A percentile compares a stretch with the other conserved stretches of the same genome.
These are phyloP conservation scores for Candida maesae DNA, from an alignment of 805 yeast genomes.

Conservation along the genomic window DNA sequence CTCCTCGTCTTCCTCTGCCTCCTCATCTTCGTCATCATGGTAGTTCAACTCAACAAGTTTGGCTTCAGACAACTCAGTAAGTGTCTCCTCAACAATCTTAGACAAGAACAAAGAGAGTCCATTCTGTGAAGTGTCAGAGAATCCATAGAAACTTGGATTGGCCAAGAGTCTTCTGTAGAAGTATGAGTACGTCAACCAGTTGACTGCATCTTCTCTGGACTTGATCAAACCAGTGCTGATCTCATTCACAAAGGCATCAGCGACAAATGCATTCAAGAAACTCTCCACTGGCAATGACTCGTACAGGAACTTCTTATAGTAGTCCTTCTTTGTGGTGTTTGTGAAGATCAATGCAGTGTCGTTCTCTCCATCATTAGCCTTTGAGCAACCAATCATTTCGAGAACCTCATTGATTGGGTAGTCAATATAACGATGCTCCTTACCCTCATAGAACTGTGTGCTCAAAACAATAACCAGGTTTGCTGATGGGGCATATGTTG, in stretches of 20 bases:
- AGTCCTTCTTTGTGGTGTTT: slow-evolving; percentile 47
- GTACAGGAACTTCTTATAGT: slow-evolving; percentile 65
- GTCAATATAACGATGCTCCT: slow-evolving; percentile 65
- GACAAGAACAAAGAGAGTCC: slow-evolving; percentile 83
- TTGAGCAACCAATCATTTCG: slow-evolving; percentile 58
- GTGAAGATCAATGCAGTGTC: slow-evolving; percentile 57
- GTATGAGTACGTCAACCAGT: slow-evolving; percentile 82
- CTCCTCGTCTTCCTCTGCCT: slow-evolving; percentile 27
- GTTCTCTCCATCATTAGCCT: slow-evolving; percentile 26
- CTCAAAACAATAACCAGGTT: slow-evolving; percentile 60
- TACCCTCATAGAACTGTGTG: slow-evolving; percentile 68
- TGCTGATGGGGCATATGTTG: slow-evolving; percentile 47
- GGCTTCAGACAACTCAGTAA: slow-evolving; percentile 59
- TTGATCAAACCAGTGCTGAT: slow-evolving; percentile 62
- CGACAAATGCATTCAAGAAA: slow-evolving; percentile 50
- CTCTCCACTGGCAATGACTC: slow-evolving; percentile 87
- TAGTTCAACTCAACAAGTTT: slow-evolving; percentile 54
- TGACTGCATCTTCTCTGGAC: slow-evolving; percentile 80
- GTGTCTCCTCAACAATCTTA: slow-evolving; percentile 69
- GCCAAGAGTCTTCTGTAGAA: slow-evolving; percentile 75
- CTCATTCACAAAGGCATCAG: slow-evolving; percentile 70
- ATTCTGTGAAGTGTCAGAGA: slow-evolving; percentile 53
- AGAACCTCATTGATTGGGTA: slow-evolving; percentile 61
- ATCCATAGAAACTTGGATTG: slow-evolving; percentile 90
- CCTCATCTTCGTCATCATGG: slow-evolving; percentile 32